These are phyloP conservation scores for Plantago rigida DNA, from an alignment of 305 asterid genomes.

Conservation along the genomic window DNA sequence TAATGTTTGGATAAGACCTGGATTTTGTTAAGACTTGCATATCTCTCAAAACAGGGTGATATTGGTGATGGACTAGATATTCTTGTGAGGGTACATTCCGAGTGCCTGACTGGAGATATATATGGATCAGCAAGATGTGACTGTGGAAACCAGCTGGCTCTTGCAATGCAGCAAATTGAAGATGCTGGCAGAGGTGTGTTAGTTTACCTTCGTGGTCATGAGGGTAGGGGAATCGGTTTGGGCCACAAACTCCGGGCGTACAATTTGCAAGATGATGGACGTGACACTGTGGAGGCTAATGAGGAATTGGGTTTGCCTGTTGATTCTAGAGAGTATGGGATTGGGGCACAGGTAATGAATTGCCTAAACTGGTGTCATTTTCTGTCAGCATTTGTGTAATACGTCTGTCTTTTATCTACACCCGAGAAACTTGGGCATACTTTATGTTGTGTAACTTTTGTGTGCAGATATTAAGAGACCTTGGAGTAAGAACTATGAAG, in stretches of 20 bases:
- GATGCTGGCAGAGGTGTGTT: slow-evolving; percentile 84
- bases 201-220: slow-evolving; percentile 91
- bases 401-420: too few relatives aligned
- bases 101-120: slow-evolving; percentile 94
- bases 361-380: too few relatives aligned
- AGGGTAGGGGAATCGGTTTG: slow-evolving; percentile 92
- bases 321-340: slow-evolving; percentile 94
- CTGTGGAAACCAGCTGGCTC: slow-evolving; percentile 83
- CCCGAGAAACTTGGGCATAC: not conserved
- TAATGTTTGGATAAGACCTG: too few relatives aligned
- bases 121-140: slow-evolving; percentile 96
- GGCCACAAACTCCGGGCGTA: slow-evolving; percentile 97
- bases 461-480: slow-evolving; percentile 76
- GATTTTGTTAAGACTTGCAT: not conserved
- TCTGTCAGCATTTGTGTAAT: too few relatives aligned
- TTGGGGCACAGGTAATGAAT: slow-evolving; percentile 82
- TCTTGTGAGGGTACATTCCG: slow-evolving; percentile 91
- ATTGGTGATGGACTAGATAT: slow-evolving; percentile 79
- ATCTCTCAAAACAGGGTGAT: slow-evolving; percentile 56
- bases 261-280: slow-evolving; percentile 88
- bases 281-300: slow-evolving; percentile 94
- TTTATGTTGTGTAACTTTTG: slow-evolving; percentile 1
- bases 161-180: slow-evolving; percentile 90
- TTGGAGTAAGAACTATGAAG: slow-evolving; percentile 84
- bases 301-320: slow-evolving; percentile 95